These are phyloP conservation scores for Tricholoma hemisulphureum DNA, from an alignment of 768 basidiomycete genomes.

Conservation along the genomic window DNA sequence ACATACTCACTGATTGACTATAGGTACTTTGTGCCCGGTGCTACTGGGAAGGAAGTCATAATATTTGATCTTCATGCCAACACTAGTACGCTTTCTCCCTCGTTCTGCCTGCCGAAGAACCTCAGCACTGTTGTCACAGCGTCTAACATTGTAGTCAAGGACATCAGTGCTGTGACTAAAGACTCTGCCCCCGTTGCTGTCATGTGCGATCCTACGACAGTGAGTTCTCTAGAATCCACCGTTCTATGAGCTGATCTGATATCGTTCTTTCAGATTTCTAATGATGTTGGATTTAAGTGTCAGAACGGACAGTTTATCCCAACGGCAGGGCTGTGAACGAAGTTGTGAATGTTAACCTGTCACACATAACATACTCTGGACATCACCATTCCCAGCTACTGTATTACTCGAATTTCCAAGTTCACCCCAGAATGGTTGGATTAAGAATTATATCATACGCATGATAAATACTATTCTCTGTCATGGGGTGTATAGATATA, in stretches of 20 bases:
- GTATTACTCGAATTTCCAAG: background rate
- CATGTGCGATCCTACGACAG: conserved; percentile 54
- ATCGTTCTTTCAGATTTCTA: conserved; percentile 33
- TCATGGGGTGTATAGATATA: background rate
- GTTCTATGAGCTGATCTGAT: background rate
- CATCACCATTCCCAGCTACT: background rate
- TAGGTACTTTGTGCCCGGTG: conserved; percentile 48
- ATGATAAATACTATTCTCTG: conserved; percentile 3
- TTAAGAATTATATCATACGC: conserved; percentile 3
- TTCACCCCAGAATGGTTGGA: background rate
- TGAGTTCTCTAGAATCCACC: conserved; percentile 24
- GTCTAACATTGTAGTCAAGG: conserved; percentile 47
- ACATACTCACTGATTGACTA: background rate
- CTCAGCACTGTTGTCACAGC: conserved; percentile 29
- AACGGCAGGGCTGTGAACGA: conserved; percentile 31
- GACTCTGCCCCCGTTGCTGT: conserved; percentile 43
- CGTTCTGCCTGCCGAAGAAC: background rate
- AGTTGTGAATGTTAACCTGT: conserved; percentile 4
- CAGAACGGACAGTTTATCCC: conserved; percentile 45
- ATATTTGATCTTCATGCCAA: conserved; percentile 58
- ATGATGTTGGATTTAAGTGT: conserved; percentile 51
- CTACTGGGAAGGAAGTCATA: conserved; percentile 57
- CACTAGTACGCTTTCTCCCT: conserved; percentile 40
- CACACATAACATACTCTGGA: background rate
- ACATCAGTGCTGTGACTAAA: conserved; percentile 46